Evolutionary conservation across 805 yeast species (phyloP), one percentile per base, ranked within the genome.

Genomic region (Cyberlindnera samutprakarnensis): DNA sequence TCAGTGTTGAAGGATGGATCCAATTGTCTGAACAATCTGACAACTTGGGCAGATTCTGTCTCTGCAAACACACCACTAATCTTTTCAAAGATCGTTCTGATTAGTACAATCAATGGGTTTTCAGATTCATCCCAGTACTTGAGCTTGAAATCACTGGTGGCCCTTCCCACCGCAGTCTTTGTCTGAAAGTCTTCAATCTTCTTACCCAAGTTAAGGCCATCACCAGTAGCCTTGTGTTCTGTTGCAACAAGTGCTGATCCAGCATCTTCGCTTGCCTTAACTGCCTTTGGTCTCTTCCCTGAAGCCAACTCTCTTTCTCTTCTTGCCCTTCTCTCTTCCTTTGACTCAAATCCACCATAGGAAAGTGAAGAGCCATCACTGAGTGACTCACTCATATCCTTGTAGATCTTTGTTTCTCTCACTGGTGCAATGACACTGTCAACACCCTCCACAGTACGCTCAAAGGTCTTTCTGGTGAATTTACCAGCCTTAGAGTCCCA

Each of bases 401-500:
- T 84, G 62, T 88, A 92, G 20, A 85, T 75, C 57, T 80, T 75
- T 1, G 98, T 90, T 36, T 90, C 64, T 57, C 96, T 76, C 31
- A 92, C 92, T 9, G 99, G 99, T 49, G 88, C 96, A 21, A 82
- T 86, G 36, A 71, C 74, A 57, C 82, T 85, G 49, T 85, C 92
- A n/a, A 90, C 78, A 11, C 70, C 76, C 34, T 84, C 85, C 2
- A 94, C 96, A 4, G 96, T 77, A 32, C 72, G 70, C 37, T 69
- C 71, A n/a, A 86, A 90, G 0, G 87, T 86, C 27, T 75, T 68
- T 50, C 97, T 72, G n/a, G 95, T 88, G 30, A 79, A 81, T 55
- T 79, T 77, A 39, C 95, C 92, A 26, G 90, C 83, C 16, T 92
- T 84, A 1, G 96, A 86, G 39, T 92, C 96, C 98, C 98, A 92